phyloP scores from a whole-genome alignment of 768 basidiomycete genomes.

The Tricholoma matsutake region DNA sequence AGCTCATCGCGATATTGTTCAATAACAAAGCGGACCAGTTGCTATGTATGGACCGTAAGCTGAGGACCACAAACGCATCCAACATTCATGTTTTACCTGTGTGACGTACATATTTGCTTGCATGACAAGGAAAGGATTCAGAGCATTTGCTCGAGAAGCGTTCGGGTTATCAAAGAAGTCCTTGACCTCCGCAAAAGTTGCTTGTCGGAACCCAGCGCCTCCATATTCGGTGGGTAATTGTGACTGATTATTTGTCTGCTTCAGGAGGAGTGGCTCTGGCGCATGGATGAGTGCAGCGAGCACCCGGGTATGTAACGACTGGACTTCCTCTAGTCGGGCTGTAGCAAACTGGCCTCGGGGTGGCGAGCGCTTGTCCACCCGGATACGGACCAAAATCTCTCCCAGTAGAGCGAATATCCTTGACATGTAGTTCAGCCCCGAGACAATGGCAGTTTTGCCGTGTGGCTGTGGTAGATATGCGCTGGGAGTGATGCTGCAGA shows the following conservation, averaged over 20 bases:
- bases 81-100: conserved; percentile 49
- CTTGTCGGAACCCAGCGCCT: conserved; percentile 72
- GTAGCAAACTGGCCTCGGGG: conserved; percentile 85
- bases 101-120: conserved; percentile 92
- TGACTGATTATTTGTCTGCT: conserved; percentile 47
- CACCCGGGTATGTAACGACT: conserved; percentile 75
- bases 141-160: conserved; percentile 77
- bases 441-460: conserved; percentile 80
- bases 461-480: conserved; percentile 86
- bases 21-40: conserved; percentile 90
- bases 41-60: conserved; percentile 41
- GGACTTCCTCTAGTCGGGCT: conserved; percentile 80
- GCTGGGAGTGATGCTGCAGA: conserved; percentile 71
- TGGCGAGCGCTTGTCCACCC: conserved; percentile 83
- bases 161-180: conserved; percentile 92
- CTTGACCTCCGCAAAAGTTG: conserved; percentile 84
- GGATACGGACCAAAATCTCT: conserved; percentile 83
- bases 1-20: conserved; percentile 92
- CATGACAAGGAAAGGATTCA: conserved; percentile 89
- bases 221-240: conserved; percentile 58
- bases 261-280: conserved; percentile 73
- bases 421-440: conserved; percentile 84
- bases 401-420: conserved; percentile 83
- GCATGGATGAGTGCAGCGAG: conserved; percentile 70
- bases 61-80: background rate